A percentile compares a stretch with the other conserved stretches of the same genome.
Evolutionary conservation across 2,329 filamentous ascomycete species (phyloP).

Genomic region (Phialophora chinensis): DNA sequence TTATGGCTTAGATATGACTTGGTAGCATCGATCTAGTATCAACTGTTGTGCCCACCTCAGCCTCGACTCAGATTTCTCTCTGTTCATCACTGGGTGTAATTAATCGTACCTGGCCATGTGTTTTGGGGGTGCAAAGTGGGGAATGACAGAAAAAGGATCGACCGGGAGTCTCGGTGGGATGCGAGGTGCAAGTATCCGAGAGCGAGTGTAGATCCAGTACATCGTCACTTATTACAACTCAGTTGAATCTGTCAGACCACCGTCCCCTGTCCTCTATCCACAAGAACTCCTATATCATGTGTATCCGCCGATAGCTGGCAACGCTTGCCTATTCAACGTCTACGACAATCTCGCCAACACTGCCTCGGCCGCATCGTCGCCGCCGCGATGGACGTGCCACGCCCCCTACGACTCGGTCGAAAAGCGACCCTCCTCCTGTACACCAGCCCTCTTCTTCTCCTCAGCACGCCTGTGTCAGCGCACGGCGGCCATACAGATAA

Average conservation of each 20-base stretch:
- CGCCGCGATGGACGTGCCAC: slow-evolving; percentile 25
- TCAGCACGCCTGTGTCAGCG: slow-evolving; percentile 46
- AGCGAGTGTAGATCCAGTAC: neutral
- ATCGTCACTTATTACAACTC: neutral
- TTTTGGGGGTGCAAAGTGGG: neutral
- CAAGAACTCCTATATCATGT: slow-evolving; percentile 14
- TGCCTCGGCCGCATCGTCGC: slow-evolving; percentile 4
- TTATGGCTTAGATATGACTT: slow-evolving; percentile 6
- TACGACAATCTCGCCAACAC: neutral
- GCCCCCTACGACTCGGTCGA: slow-evolving; percentile 14
- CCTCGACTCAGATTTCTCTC: neutral
- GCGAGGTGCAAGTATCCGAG: neutral
- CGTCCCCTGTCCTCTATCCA: neutral
- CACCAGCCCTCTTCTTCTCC: slow-evolving; percentile 39
- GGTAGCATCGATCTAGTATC: slow-evolving; percentile 1
- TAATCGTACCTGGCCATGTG: neutral
- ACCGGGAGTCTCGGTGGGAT: slow-evolving; percentile 10
- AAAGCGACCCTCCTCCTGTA: slow-evolving; percentile 17
- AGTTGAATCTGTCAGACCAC: neutral
- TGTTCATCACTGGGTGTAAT: neutral
- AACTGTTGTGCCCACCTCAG: neutral
- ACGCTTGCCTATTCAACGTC: slow-evolving; percentile 5
- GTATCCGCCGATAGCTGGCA: slow-evolving; percentile 18
- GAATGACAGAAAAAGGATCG: slow-evolving; percentile 1
- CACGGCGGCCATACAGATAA: slow-evolving; percentile 62